A percentile compares a stretch with the other conserved stretches of the same genome.
Evolutionary conservation across 2,329 filamentous ascomycete species (phyloP).

Genomic region (Dactylonectria macrodidyma): DNA sequence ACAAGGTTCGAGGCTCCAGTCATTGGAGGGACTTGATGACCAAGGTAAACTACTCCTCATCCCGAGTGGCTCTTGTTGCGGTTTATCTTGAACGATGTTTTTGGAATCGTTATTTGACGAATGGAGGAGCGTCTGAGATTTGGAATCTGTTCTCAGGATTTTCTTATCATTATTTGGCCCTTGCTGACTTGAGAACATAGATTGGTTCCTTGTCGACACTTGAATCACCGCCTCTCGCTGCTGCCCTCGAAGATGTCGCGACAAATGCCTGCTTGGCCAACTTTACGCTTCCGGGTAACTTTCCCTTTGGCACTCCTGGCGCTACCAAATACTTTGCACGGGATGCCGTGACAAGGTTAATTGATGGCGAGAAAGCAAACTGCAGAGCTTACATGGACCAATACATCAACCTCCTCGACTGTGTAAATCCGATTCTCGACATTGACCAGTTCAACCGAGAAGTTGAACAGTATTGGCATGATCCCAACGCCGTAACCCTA

Average conservation of each 20-base stretch:
- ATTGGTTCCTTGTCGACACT: slow-evolving; percentile 48
- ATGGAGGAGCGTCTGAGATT: background rate
- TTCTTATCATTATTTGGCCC: background rate
- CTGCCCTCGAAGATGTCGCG: slow-evolving; percentile 51
- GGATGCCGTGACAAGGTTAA: slow-evolving; percentile 50
- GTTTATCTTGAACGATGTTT: background rate
- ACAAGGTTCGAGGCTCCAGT: slow-evolving; percentile 54
- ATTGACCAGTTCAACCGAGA: slow-evolving; percentile 48
- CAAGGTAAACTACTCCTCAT: slow-evolving; percentile 47
- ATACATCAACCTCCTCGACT: slow-evolving; percentile 52
- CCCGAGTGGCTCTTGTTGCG: background rate
- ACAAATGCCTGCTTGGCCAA: slow-evolving; percentile 55
- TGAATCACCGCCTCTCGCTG: slow-evolving; percentile 46
- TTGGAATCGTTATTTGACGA: background rate
- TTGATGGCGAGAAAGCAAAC: slow-evolving; percentile 48
- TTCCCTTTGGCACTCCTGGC: slow-evolving; percentile 56
- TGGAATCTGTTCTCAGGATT: no score
- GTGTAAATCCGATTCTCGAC: slow-evolving; percentile 54
- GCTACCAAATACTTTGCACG: slow-evolving; percentile 52
- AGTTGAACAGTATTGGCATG: slow-evolving; percentile 52
- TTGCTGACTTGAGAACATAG: slow-evolving; percentile 31
- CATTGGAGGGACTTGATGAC: slow-evolving; percentile 56
- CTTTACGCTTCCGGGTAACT: slow-evolving; percentile 55
- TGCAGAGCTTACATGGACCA: slow-evolving; percentile 47
- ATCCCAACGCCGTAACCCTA: slow-evolving; percentile 48